Conservation (phyloP, 441 rosid genomes). For the Euphorbia schlechtendalii region DNA sequence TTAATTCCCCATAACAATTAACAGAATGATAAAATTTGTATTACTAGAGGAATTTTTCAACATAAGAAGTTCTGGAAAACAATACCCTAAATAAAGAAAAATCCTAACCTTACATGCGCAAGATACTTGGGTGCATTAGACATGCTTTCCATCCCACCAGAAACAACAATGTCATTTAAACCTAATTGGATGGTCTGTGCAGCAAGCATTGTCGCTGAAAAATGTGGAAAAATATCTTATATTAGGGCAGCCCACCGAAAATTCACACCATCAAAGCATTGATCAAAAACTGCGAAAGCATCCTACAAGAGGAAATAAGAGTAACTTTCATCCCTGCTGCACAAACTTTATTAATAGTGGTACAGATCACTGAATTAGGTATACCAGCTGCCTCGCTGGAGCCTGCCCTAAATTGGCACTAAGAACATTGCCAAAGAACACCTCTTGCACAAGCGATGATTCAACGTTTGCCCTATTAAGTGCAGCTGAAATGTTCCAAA, state of each 20-base stretch:
- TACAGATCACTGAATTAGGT: conserved; percentile 81
- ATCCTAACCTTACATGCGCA: conserved; percentile 54
- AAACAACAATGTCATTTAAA: conserved; percentile 66
- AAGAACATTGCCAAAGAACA: conserved; percentile 89
- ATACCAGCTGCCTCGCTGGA: conserved; percentile 93
- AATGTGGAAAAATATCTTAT: too few relatives aligned
- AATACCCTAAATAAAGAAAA: background rate
- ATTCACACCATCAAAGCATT: background rate
- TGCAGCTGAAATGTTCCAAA: conserved; percentile 39
- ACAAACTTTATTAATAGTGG: conserved; percentile 89
- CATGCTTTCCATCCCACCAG: conserved; percentile 99
- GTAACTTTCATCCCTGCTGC: conserved; percentile 87
- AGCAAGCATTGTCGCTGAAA: conserved; percentile 72
- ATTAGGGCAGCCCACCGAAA: too few relatives aligned
- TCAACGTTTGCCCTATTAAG: conserved; percentile 73
- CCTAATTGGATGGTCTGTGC: conserved; percentile 73
- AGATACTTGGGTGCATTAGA: conserved; percentile 89
- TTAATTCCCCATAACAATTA: too few relatives aligned
- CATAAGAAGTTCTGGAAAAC: too few relatives aligned
- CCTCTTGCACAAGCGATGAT: conserved; percentile 84
- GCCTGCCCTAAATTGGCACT: conserved; percentile 96
- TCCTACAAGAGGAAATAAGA: background rate
- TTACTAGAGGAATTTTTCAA: too few relatives aligned
- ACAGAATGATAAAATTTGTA: too few relatives aligned
- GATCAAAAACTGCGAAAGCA: conserved; percentile 4